Evolutionary conservation across 2,329 filamentous ascomycete genomes (phyloP), one percentile per base, ranked within the genome.

Genomic region (Colletotrichum musicola): DNA sequence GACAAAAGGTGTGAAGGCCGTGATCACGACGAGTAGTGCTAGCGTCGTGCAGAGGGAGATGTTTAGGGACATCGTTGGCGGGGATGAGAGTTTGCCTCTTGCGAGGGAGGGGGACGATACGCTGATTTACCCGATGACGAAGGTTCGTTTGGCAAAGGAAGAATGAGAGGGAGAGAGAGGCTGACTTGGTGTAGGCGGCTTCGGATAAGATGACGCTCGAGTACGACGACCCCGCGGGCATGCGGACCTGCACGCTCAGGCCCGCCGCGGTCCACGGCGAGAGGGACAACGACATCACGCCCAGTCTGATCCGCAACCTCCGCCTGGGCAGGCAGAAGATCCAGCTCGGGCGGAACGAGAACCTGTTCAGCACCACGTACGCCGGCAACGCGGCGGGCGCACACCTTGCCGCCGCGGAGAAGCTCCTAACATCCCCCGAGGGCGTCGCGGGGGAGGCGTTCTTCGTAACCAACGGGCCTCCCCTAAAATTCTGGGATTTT

Each of bases 291-390:
- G 83, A 87, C 13, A 78, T 88, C 27, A 86, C 90, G 6, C 84
- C 86, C 38, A 82, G 83, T 14, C 83, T 91, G 62, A 82, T 90
- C 69, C 81, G 85, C 59, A 85, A 86, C 62, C 87, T 88, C 20
- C 77, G 81, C n/a, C 81, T 85, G 40, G 78, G 81, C 63, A 84
- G 88, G 60, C 86, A 89, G 1, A 82, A 83, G 54, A 87, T 90
- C 77, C 85, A 91, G 71, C 81, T 92, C 9, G 90, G 90, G 51
- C 76, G 84, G 18, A 89, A 88, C 69, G 81, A 83, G 70, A 92
- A 92, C 73, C 80, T 91, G 10, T 89, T 89, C 75, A 89, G 91
- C 76, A 90, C 88, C 74, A 90, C 89, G 20, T 91, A 91, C 75
- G 86, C 90, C 9, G 84, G 84, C 69, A 92, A 92, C 77, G 84